Evolutionary conservation across 2,329 filamentous ascomycete species (phyloP), one percentile per base, ranked within the genome.

Genomic region (Venturia effusa): DNA sequence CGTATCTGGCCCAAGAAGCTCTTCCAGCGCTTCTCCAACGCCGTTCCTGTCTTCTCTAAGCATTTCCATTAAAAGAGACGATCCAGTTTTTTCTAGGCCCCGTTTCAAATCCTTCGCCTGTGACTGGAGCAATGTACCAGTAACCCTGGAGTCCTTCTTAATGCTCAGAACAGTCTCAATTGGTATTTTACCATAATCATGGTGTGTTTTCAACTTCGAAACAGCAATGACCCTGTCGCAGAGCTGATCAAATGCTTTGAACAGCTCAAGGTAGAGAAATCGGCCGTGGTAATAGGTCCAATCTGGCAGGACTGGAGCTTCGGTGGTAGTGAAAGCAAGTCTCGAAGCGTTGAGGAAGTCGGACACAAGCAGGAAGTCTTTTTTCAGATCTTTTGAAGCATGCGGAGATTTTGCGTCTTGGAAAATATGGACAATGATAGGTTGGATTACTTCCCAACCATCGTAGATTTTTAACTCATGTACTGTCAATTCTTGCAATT

Each of bases 1-100:
- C 60, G 72, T 68, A 0, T 66, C 68, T n/a, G 70, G 69, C 8
- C 59, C 64, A 8, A 74, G 45, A 10, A 74, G 32, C 8, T 64
- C 39, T 55, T 41, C 59, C 27, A 75, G 60, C 22, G 64, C 63
- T 8, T 67, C 66, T 3, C 73, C 73, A 1, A 70, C 71, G 4
- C 59, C 30, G 27, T 57, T 22, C 15, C 34, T 19, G 30, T 34
- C 51, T 34, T 32, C 30, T 11, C 51, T 57, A 7, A 57, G 51
- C 30, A 57, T 6, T 0, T 72, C 72, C 67, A 64, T 67, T 3
- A 66, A 37, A 0, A 70, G 67, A 34, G 71, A 54, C 30, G 19
- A 69, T 3, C 73, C 73, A 8, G 45, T 64, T 48, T 59, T 65
- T 64, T 69, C 68, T 32, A 74, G 65, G 4, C 64, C 45, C 1